Conservation (phyloP, 352 stramenopile species). For the Pythium periplocum region DNA sequence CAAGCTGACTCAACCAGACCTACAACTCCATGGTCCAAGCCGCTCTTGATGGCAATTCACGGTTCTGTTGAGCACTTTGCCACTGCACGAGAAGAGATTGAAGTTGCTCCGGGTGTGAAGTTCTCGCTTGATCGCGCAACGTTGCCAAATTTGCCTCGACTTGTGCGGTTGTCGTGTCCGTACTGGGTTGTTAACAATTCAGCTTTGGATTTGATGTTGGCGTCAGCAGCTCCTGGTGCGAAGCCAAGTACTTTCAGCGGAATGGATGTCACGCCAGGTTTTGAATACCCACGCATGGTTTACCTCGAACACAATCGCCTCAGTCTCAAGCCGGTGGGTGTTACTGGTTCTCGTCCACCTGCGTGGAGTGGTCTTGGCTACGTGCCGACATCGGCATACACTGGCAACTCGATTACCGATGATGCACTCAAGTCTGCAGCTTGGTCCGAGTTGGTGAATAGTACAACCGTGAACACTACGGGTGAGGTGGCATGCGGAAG, state of each 20-base stretch:
- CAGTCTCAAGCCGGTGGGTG: conserved; percentile 55
- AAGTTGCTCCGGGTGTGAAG: conserved; percentile 39
- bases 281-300: conserved; percentile 60
- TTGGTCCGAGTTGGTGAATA: conserved; percentile 84
- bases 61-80: conserved; percentile 66
- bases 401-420: conserved; percentile 41
- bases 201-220: conserved; percentile 55
- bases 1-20: conserved; percentile 10
- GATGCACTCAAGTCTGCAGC: conserved; percentile 50
- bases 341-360: conserved; percentile 38
- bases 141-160: conserved; percentile 52
- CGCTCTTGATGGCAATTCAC: conserved; percentile 83
- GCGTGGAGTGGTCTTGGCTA: conserved; percentile 57
- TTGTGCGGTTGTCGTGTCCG: conserved; percentile 76
- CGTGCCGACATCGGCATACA: conserved; percentile 45
- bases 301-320: conserved; percentile 57
- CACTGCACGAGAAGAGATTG: conserved; percentile 50
- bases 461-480: conserved; percentile 80
- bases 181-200: conserved; percentile 88
- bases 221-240: conserved; percentile 45
- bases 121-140: conserved; percentile 78
- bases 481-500: conserved; percentile 68
- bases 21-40: conserved; percentile 64
- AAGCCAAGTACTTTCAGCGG: conserved; percentile 41
- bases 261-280: conserved; percentile 37